Evolutionary conservation across 805 yeast genomes (phyloP).

Genomic region (Wickerhamiella shivajii): DNA sequence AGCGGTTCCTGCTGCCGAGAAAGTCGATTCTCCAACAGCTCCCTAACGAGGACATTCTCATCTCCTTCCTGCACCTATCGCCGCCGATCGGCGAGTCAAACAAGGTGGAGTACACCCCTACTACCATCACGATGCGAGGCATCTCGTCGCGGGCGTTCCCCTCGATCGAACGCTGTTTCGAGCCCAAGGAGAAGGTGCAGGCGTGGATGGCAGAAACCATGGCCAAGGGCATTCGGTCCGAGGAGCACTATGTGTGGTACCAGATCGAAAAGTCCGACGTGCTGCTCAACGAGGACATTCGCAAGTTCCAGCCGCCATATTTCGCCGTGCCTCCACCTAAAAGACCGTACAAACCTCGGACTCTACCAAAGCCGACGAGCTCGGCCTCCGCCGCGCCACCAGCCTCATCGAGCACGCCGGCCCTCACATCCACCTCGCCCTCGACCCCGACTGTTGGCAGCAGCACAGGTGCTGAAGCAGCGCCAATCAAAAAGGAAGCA

Average conservation of each 20-base stretch:
- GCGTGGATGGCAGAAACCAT: conserved; percentile 47
- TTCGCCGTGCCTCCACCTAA: conserved; percentile 11
- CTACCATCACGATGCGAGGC: conserved; percentile 50
- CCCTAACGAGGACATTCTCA: conserved; percentile 23
- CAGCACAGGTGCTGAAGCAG: background rate
- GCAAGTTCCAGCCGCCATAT: conserved; percentile 13
- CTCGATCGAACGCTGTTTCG: conserved; percentile 51
- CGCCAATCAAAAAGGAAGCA: background rate
- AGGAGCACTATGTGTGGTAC: conserved; percentile 64
- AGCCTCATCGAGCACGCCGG: background rate
- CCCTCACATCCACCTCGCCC: background rate
- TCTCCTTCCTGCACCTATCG: conserved; percentile 28
- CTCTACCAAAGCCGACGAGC: conserved; percentile 3
- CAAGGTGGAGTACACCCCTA: conserved; percentile 31
- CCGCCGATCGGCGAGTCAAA: too few species aligned
- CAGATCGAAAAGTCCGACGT: conserved; percentile 34
- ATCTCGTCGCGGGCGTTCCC: conserved; percentile 53
- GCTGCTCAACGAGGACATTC: conserved; percentile 18
- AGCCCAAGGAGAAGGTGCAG: conserved; percentile 40
- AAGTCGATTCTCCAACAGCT: conserved; percentile 52
- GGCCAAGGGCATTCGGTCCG: conserved; percentile 42
- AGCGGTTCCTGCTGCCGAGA: conserved; percentile 62
- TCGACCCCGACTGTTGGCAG: background rate
- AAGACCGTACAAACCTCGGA: conserved; percentile 12
- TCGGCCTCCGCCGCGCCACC: background rate